These are phyloP conservation scores for Botryotinia globosa DNA, from an alignment of 2,329 filamentous ascomycete species.

Conservation along the genomic window DNA sequence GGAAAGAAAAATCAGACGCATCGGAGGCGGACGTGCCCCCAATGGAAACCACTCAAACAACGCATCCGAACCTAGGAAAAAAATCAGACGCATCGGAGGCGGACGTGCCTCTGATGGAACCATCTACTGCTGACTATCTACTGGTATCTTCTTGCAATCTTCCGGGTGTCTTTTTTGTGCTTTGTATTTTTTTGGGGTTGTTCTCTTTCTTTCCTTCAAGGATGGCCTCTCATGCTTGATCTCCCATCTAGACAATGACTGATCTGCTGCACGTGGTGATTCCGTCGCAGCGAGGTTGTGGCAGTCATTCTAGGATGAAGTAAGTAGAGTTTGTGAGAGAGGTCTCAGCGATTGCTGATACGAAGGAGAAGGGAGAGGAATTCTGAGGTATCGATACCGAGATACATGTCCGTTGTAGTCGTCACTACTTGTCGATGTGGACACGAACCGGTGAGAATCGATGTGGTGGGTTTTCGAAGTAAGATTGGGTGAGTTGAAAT, in stretches of 20 bases:
- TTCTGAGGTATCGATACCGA: background rate
- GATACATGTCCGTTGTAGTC: constrained; percentile 6
- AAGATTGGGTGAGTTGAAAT: background rate
- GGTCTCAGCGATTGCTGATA: background rate
- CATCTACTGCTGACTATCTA: background rate
- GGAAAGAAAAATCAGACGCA: background rate
- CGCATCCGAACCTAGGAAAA: constrained; percentile 1
- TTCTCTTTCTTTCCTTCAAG: background rate
- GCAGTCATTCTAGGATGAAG: background rate
- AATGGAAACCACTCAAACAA: no score
- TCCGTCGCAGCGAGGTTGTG: no score
- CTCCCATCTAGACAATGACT: background rate
- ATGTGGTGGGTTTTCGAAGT: background rate
- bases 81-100: background rate
- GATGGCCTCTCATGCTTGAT: background rate
- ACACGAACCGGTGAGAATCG: background rate
- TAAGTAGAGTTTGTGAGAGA: background rate
- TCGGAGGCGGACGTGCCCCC: background rate
- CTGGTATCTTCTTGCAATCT: background rate
- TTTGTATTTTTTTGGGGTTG: no score
- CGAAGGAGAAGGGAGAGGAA: background rate
- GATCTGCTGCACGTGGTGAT: background rate
- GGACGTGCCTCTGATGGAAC: background rate
- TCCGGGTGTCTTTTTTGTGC: no score
- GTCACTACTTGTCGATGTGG: constrained; percentile 1